Percentiles rank a stretch among this genome's conserved stretches.
Conservation (phyloP, 768 basidiomycete genomes). For the Asterophora lycoperdoides region DNA sequence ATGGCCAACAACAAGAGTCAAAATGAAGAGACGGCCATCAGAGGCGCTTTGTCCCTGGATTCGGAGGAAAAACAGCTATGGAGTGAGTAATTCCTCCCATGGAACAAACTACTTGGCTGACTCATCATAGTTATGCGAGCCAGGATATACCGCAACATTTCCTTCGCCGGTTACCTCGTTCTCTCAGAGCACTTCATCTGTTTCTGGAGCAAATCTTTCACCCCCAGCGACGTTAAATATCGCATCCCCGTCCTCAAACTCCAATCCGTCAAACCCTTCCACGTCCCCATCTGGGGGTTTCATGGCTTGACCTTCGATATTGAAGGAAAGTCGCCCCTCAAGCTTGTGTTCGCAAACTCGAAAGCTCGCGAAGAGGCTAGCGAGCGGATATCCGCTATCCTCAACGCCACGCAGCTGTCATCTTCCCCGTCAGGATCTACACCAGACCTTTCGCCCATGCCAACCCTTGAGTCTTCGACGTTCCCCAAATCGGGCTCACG, state of each 20-base stretch:
- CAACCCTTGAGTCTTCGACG: not conserved
- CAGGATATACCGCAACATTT: conserved; percentile 29
- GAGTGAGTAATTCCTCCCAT: conserved; percentile 23
- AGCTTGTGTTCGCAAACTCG: conserved; percentile 45
- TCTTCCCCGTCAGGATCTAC: conserved; percentile 5
- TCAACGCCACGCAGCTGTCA: conserved; percentile 10
- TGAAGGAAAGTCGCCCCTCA: conserved; percentile 40
- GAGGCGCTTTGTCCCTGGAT: conserved; percentile 28
- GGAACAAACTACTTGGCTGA: not conserved
- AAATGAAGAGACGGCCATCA: conserved; percentile 27
- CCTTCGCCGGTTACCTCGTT: conserved; percentile 39
- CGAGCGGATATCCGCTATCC: conserved; percentile 26
- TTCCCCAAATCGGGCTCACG: not conserved
- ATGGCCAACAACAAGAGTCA: conserved; percentile 11
- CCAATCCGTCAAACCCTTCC: conserved; percentile 34
- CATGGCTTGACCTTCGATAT: conserved; percentile 42
- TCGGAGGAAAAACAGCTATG: conserved; percentile 29
- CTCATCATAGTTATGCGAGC: conserved; percentile 31
- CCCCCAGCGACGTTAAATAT: conserved; percentile 33
- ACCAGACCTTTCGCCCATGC: not conserved
- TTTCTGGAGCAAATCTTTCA: conserved; percentile 45
- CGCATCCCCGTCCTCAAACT: conserved; percentile 40
- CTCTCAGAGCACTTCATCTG: conserved; percentile 35
- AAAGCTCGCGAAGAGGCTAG: conserved; percentile 42
- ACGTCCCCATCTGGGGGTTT: conserved; percentile 21